phyloP scores from a whole-genome alignment of 257 asterid genomes.

The Solanum piurae region DNA sequence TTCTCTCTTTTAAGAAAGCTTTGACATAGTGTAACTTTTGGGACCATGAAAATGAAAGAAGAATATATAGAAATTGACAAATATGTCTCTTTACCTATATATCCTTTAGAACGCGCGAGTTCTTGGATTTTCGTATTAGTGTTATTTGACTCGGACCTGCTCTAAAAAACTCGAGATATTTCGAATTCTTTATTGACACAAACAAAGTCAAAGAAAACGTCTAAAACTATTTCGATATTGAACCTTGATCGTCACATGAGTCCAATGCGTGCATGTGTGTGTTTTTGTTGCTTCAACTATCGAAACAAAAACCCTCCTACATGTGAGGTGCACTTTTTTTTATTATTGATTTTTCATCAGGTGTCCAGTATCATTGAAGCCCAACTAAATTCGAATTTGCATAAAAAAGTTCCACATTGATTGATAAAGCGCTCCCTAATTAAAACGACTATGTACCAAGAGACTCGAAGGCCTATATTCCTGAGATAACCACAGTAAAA shows the following conservation, averaged over 20 bases:
- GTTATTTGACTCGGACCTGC: background rate
- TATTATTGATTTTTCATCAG: too few relatives aligned
- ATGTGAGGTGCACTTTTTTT: background rate
- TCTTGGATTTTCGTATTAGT: background rate
- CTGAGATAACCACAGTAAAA: background rate
- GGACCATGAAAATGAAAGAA: background rate
- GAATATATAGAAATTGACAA: background rate
- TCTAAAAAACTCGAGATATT: background rate
- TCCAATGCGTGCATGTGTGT: background rate
- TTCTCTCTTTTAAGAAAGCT: background rate
- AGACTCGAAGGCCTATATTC: background rate
- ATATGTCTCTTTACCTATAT: background rate
- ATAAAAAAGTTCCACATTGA: too few relatives aligned
- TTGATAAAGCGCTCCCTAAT: too few relatives aligned
- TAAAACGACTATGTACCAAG: background rate
- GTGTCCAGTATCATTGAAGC: too few relatives aligned
- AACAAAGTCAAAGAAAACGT: too few relatives aligned
- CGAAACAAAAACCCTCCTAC: background rate
- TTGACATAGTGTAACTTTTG: background rate
- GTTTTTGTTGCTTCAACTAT: background rate
- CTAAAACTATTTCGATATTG: background rate
- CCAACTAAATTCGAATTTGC: too few relatives aligned
- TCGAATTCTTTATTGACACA: background rate
- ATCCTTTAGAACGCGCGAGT: background rate
- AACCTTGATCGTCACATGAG: background rate